Base-by-base conservation (phyloP, 352 stramenopile genomes). In the Chrysophaeum taylorii region DNA sequence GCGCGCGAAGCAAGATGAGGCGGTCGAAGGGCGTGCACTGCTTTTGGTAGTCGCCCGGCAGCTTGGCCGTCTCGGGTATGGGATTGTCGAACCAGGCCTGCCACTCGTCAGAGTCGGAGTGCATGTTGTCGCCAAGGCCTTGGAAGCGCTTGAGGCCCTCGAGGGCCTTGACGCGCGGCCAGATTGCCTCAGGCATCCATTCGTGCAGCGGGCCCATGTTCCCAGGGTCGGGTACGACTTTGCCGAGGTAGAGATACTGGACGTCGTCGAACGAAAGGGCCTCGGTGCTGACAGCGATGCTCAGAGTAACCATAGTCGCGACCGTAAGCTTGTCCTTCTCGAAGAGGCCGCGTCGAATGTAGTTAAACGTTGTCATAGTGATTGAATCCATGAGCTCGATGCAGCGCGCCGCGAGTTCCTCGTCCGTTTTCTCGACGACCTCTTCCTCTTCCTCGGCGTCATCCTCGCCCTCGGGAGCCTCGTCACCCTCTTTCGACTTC, bases 81-180 rank as follows among this genome's bases (percentile, higher is more conserved):
- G 96, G 91, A 0, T 90, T 82, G 39, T 95, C 90, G 79, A 97
- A 98, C 91, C 91, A 98, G 74, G 89, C 88, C 35, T 85, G 75
- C 93, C 94, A 98, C 39, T 97, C 92, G 70, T 98, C 94, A 0
- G 89, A 92, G 61, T 98, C 92, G 60, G 90, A 94, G 74, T 98
- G 94, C 75, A 98, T 95, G 27, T 84, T 87, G 78, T 98, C 93
- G 7, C 91, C 91, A 12, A 98, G 75, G 42, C 87, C 89, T 54
- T 89, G 77, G 70, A 97, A 97, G 29, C 79, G 81, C 25, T 95
- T 95, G 52, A 95, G 81, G 25, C 76, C 81, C 64, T 97, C 91
- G 0, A 97, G 75, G 15, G 91, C 91, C 73, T 97, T 97, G 61
- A 97, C 75, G 69, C 93, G 93, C 7, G 85, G 80, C 90, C 92